Conservation (phyloP, 2,329 filamentous ascomycete species). For the Ceratocystis papillata region DNA sequence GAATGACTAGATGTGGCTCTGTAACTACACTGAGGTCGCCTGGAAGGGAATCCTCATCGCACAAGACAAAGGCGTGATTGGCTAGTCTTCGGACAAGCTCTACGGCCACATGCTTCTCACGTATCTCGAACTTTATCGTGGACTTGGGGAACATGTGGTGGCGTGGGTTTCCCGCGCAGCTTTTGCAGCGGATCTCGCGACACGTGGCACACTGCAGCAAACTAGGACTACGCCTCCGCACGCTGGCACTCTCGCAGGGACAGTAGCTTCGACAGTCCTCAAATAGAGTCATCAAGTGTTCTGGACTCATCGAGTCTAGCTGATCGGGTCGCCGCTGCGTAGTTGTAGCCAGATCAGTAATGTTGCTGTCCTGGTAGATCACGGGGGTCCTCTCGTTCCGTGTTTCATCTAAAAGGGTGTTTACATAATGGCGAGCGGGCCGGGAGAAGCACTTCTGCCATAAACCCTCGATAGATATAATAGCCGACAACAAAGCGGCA, state of each 20-base stretch:
- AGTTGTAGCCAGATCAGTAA: background rate
- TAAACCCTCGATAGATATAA: slow-evolving; percentile 34
- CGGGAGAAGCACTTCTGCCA: background rate
- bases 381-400: background rate
- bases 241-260: slow-evolving; percentile 31
- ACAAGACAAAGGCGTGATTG: slow-evolving; percentile 14
- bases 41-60: background rate
- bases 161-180: slow-evolving; percentile 34
- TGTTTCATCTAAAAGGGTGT: slow-evolving; percentile 9
- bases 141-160: slow-evolving; percentile 29
- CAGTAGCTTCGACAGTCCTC: slow-evolving; percentile 29
- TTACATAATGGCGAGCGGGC: slow-evolving; percentile 16
- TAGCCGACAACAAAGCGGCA: slow-evolving; percentile 46
- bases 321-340: background rate
- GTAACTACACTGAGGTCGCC: background rate
- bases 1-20: slow-evolving; percentile 11
- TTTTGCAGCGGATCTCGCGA: slow-evolving; percentile 32
- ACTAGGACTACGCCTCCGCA: slow-evolving; percentile 28
- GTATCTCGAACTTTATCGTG: background rate
- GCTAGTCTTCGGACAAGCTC: slow-evolving; percentile 16
- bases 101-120: background rate
- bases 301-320: background rate
- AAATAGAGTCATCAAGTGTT: background rate
- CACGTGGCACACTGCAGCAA: slow-evolving; percentile 31
- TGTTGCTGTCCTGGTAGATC: background rate